Percentiles rank a stretch among this genome's conserved stretches.
Evolutionary conservation across 495 filamentous ascomycete species (phyloP).

Genomic region (Pseudoneurospora amorphoporcata): DNA sequence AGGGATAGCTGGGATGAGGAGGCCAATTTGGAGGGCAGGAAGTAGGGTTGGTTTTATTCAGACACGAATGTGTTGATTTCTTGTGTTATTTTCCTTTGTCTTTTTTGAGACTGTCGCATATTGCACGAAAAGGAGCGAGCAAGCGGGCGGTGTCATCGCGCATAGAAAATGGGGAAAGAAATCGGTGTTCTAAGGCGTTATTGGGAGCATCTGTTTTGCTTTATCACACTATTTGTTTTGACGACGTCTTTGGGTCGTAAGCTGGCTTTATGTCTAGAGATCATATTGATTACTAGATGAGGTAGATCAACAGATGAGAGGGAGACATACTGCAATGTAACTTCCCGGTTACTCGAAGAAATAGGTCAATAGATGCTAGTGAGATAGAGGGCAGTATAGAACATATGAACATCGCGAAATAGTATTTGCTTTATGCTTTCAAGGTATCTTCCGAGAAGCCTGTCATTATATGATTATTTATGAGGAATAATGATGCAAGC

Average conservation of each 20-base stretch:
- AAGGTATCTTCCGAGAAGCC: not conserved
- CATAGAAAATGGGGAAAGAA: not conserved
- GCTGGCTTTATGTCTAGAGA: not conserved
- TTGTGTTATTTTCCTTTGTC: not conserved
- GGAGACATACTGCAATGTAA: not conserved
- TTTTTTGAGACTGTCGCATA: not conserved
- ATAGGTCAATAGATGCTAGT: too few relatives aligned
- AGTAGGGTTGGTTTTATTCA: not conserved
- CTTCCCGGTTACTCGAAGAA: too few relatives aligned
- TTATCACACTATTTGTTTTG: not conserved
- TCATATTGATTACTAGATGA: not conserved
- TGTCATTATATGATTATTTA: not conserved
- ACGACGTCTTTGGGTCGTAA: not conserved
- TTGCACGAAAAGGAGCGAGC: not conserved
- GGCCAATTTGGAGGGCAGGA: not conserved
- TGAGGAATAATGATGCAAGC: not conserved
- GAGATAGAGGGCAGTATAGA: not conserved
- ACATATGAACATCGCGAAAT: not conserved
- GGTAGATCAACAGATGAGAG: not conserved
- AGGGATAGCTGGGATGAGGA: conserved; percentile 24
- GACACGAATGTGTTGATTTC: not conserved
- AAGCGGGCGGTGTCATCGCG: not conserved
- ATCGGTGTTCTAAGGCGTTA: not conserved
- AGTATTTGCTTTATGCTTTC: not conserved
- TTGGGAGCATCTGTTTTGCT: not conserved